Conservation (phyloP, 495 filamentous ascomycete genomes). For the Articulospora tetracladia region DNA sequence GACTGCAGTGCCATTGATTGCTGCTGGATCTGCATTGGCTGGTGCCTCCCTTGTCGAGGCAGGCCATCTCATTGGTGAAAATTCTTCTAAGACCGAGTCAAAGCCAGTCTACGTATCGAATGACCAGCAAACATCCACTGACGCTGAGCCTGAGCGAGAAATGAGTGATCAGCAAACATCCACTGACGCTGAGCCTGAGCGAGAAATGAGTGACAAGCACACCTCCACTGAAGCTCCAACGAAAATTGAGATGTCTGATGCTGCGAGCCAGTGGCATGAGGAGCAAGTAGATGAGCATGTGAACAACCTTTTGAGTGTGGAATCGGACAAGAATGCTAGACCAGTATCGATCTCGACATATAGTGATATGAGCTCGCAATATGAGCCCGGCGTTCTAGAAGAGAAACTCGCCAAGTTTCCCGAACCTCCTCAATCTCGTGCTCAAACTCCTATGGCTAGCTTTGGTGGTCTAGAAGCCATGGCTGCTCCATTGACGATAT, state of each 20-base stretch:
- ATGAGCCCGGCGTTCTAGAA: constrained; percentile 34
- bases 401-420: constrained; percentile 44
- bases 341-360: constrained; percentile 25
- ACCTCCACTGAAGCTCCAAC: constrained; percentile 8
- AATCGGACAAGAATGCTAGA: constrained; percentile 6
- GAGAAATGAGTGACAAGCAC: constrained; percentile 1
- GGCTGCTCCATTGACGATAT: constrained; percentile 20
- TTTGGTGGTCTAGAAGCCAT: constrained; percentile 16
- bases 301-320: constrained; percentile 6
- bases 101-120: neutral
- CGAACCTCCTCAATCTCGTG: constrained; percentile 35
- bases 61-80: constrained; percentile 5
- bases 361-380: constrained; percentile 27
- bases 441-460: constrained; percentile 22
- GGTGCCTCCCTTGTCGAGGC: constrained; percentile 14
- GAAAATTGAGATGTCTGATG: constrained; percentile 18
- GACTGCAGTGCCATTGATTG: constrained; percentile 15
- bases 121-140: neutral
- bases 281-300: constrained; percentile 11
- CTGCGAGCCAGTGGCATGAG: constrained; percentile 25
- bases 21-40: constrained; percentile 9
- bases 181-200: neutral
- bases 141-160: neutral
- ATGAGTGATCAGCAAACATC: neutral
- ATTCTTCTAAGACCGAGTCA: neutral